These are phyloP conservation scores for Dunaliella salina DNA, from an alignment of 163 green algal genomes.

Conservation along the genomic window DNA sequence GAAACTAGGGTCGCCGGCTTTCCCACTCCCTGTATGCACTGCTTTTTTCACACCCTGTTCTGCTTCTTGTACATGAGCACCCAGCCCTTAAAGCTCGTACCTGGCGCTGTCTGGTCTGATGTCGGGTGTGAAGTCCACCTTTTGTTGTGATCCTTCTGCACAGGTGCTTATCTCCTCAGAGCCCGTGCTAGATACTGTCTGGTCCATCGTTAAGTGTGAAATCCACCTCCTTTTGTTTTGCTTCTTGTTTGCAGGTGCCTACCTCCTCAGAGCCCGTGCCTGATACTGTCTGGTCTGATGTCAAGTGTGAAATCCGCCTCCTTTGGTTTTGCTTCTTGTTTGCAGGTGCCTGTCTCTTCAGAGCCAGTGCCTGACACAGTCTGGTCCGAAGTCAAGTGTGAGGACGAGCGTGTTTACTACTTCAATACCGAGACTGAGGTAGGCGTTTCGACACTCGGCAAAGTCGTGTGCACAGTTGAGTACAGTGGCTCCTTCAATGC, in stretches of 20 bases:
- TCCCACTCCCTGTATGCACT: no score
- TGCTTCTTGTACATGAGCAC: no score
- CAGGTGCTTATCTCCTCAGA: constrained; percentile 32
- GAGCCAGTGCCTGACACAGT: constrained; percentile 45
- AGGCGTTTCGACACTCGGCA: no score
- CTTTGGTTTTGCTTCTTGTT: not conserved
- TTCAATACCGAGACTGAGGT: constrained; percentile 61
- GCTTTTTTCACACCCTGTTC: no score
- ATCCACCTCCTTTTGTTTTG: no score
- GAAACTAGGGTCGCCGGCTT: no score
- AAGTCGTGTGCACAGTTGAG: no score
- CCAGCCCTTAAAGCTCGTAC: no score
- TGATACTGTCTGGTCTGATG: constrained; percentile 73
- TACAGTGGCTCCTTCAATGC: no score
- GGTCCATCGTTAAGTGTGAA: constrained; percentile 76
- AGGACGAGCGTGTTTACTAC: constrained; percentile 75
- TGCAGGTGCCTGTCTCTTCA: constrained; percentile 30
- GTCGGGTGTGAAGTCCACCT: no score
- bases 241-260: constrained; percentile 20
- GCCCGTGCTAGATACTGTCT: constrained; percentile 55
- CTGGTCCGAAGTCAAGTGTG: constrained; percentile 78
- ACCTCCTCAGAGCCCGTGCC: constrained; percentile 34
- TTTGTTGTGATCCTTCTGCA: no score
- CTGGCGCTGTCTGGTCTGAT: no score
- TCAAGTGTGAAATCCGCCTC: constrained; percentile 67